Conservation (phyloP, 106 monocot genomes). For the Xerophyta viscosa region DNA sequence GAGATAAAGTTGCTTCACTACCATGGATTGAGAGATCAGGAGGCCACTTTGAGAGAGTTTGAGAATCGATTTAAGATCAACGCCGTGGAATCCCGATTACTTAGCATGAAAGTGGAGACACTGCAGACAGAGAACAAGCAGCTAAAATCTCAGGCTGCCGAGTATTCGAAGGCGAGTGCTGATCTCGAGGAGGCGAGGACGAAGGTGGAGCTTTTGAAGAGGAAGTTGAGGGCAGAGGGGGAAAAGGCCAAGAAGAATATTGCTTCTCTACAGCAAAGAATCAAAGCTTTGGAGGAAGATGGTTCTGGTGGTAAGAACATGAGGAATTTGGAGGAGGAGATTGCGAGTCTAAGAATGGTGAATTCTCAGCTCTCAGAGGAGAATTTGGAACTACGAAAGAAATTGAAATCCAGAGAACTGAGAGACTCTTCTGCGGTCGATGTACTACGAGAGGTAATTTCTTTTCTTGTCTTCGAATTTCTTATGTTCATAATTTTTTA, state of each 20-base stretch:
- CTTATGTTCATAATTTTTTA: background rate
- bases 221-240: conserved; percentile 27
- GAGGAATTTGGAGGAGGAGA: conserved; percentile 44
- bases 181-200: conserved; percentile 37
- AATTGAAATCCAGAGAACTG: conserved; percentile 28
- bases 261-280: conserved; percentile 24
- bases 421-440: conserved; percentile 8
- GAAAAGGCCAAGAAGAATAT: conserved; percentile 38
- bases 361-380: conserved; percentile 51
- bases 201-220: conserved; percentile 31
- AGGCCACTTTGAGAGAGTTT: conserved; percentile 29
- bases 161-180: conserved; percentile 10
- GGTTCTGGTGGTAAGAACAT: conserved; percentile 27
- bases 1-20: conserved; percentile 48
- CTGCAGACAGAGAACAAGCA: conserved; percentile 52
- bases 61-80: conserved; percentile 35
- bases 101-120: conserved; percentile 35
- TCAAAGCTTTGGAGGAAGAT: conserved; percentile 17
- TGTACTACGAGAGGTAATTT: conserved; percentile 35
- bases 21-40: conserved; percentile 47
- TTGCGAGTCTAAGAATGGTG: conserved; percentile 17
- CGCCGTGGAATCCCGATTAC: conserved; percentile 25
- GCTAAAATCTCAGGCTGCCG: conserved; percentile 31
- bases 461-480: background rate
- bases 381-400: conserved; percentile 35